Base-by-base conservation (phyloP, 129 eudicot genomes). In the Silybum marianum region DNA sequence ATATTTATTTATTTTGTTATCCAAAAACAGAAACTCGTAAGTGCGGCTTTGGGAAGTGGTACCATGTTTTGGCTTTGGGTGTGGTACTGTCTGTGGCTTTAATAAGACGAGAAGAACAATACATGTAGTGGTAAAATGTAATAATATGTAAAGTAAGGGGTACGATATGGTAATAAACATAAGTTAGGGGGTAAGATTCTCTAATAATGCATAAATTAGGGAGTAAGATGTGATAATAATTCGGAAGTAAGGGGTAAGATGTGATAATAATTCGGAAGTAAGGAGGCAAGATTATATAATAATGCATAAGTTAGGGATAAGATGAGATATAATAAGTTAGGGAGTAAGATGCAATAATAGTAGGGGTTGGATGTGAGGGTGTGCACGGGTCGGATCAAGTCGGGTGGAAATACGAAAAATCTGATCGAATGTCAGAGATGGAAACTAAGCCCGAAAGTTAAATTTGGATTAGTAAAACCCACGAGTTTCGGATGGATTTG, bases 1-100 rank as follows among this genome's bases (percentile, higher is more conserved):
- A 9, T 65, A 65, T n/a, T n/a, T 19, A 40, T 18, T 67, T 23
- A 38, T 78, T 65, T 78, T 78, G 82, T 69, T 22, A 69, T 78
- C 82, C 34, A 28, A 44, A 69, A 69, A 69, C 75, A 44, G 48
- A 69, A 67, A 78, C 26, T 78, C 23, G 44, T 42, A 1, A 16
- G 48, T 73, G 78, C 67, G 39, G 75, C 75, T 71, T 70, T 44
- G 46, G 23, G 42, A 25, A 30, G 74, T 71, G 36, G 74, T 34
- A 71, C 51, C 51, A 40, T 32, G 26, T 40, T 34, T 46, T 44
- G 60, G 60, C 60, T 46, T 46, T 46, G 58, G 58, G 58, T 46
- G 58, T 46, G 58, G 58, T 36, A 36, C 40, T n/a, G n/a, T n/a
- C n/a, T n/a, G n/a, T n/a, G n/a, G n/a, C n/a, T n/a, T n/a, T n/a